Base-by-base conservation (phyloP, 2,329 filamentous ascomycete species). In the Neofusicoccum parvum region DNA sequence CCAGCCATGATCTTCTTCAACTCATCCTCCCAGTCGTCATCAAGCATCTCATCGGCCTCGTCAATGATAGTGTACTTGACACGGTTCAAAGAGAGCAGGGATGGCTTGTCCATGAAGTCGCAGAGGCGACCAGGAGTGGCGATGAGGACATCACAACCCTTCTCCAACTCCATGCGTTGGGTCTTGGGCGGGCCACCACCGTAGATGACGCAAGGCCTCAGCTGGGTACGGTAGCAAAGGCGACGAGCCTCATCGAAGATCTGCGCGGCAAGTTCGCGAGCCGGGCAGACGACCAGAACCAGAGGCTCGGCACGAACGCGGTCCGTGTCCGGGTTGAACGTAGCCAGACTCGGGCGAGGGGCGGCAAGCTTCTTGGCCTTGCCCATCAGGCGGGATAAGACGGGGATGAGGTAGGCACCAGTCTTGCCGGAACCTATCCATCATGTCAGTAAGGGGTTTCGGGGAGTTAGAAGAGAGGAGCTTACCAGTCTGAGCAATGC, bases 171-270 rank as follows among this genome's bases (percentile, higher is more conserved):
- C 6, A 85, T 80, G 4, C 89, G 82, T 78, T 97, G 92, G 12
- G 89, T 85, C 1, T 78, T 76, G n/a, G 87, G 73, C 0, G 92
- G 91, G 6, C 88, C 88, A 68, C 95, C 95, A 58, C 95, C 95
- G 70, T 98, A 99, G 36, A 90, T 83, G 49, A 96, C 92, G 70
- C 91, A 93, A 27, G 95, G 94, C 46, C 95, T 92, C 66, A 99
- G 85, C 92, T 96, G 97, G 3, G 92, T 93, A 1, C 95, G 89
- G 73, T 99, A 99, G 76, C 93, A 97, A 56, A 98, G 87, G 71
- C 94, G 92, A 68, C 95, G 90, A 32, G 92, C 89, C 76, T 98
- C 94, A 68, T 97, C 92, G 79, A 97, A 98, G 70, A 98, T 97
- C 75, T 99, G 95, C 2, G 93, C 90, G 0, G 93, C 92, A 5